Percentiles rank a stretch among this genome's conserved stretches.
phyloP scores from a whole-genome alignment of 106 monocot genomes.

The Dioscorea zingiberensis region DNA sequence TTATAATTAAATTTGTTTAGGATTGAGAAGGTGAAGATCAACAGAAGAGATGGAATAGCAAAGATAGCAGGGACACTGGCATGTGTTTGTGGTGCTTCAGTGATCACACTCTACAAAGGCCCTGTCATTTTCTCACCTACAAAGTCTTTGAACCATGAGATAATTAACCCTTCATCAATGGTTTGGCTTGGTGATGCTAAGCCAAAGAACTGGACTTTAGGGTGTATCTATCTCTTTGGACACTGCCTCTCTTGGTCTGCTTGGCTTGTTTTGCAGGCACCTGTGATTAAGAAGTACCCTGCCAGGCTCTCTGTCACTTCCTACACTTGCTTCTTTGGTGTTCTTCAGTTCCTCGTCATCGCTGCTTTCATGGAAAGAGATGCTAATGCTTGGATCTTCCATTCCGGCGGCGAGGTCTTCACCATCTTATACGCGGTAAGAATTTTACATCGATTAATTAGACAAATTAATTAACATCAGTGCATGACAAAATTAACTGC shows the following conservation, averaged over 20 bases:
- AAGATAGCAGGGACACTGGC: slow-evolving; percentile 65
- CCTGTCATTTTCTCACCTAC: slow-evolving; percentile 66
- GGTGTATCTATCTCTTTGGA: slow-evolving; percentile 76
- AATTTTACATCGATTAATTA: neutral
- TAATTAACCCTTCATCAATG: neutral
- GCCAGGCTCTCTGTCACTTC: slow-evolving; percentile 93
- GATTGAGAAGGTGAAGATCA: slow-evolving; percentile 73
- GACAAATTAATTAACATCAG: too few relatives aligned
- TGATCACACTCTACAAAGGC: slow-evolving; percentile 93
- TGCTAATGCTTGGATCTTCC: slow-evolving; percentile 61
- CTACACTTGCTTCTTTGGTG: slow-evolving; percentile 97
- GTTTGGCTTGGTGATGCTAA: slow-evolving; percentile 18
- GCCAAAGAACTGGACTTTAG: slow-evolving; percentile 83
- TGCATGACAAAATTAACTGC: too few relatives aligned
- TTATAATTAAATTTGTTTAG: slow-evolving; percentile 13
- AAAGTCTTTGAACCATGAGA: neutral
- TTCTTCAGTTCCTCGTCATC: slow-evolving; percentile 83
- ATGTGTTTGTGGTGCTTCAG: slow-evolving; percentile 77
- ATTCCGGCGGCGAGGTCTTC: slow-evolving; percentile 71
- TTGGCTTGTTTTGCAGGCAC: slow-evolving; percentile 91
- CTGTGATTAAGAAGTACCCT: slow-evolving; percentile 91
- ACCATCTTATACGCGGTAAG: slow-evolving; percentile 90
- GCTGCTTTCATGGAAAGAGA: slow-evolving; percentile 87
- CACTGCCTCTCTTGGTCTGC: slow-evolving; percentile 98
- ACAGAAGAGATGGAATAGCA: slow-evolving; percentile 75